Evolutionary conservation across 768 basidiomycete genomes (phyloP).

Genomic region (Russula virescens): DNA sequence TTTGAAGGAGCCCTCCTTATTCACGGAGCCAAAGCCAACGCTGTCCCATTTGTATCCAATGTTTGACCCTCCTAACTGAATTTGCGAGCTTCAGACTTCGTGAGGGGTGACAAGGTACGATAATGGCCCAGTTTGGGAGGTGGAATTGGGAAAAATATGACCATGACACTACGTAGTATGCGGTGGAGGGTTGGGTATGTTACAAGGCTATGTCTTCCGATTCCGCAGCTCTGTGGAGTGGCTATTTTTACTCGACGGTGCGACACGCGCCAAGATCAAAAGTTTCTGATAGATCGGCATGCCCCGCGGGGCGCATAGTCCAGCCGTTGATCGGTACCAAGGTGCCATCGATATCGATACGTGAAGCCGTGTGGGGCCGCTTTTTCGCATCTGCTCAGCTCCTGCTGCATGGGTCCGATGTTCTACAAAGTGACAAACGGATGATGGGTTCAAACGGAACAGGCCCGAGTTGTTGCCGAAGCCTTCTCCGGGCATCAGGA

Average conservation of each 20-base stretch:
- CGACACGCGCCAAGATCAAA: no score
- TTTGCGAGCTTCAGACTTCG: constrained; percentile 36
- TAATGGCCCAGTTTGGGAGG: constrained; percentile 29
- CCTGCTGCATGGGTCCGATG: no score
- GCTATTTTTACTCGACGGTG: not conserved
- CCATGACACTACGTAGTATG: not conserved
- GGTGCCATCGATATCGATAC: no score
- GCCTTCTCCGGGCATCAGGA: no score
- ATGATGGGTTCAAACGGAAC: no score
- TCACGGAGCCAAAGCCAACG: constrained; percentile 32
- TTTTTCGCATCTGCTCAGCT: no score
- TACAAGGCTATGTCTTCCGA: not conserved
- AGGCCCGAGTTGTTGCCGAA: no score
- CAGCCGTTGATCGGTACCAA: not conserved
- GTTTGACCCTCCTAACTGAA: constrained; percentile 36
- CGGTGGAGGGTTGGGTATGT: not conserved
- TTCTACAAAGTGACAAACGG: no score
- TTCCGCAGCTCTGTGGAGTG: no score
- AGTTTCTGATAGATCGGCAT: not conserved
- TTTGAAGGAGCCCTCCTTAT: constrained; percentile 34
- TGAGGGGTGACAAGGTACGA: constrained; percentile 32
- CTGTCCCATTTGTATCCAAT: constrained; percentile 36
- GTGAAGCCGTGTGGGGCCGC: no score
- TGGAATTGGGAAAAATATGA: constrained; percentile 18
- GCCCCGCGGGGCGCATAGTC: not conserved